phyloP scores from a whole-genome alignment of 2,329 filamentous ascomycete species.

The Aspergillus jensenii region DNA sequence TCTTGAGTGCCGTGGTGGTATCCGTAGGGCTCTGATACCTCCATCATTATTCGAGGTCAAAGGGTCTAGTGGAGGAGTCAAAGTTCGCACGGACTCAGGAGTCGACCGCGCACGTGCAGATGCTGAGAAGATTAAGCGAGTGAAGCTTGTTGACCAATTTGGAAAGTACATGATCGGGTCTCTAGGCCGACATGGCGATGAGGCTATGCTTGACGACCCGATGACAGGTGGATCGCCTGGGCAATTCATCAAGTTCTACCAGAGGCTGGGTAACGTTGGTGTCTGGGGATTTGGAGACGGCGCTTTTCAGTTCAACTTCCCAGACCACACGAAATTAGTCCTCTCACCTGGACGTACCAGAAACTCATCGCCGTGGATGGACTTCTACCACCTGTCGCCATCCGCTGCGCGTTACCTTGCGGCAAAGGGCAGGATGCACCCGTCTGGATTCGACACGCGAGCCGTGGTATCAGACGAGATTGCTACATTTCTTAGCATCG shows the following conservation, averaged over 20 bases:
- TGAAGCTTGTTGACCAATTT: conserved; percentile 51
- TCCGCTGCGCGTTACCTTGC: conserved; percentile 45
- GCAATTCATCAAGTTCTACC: conserved; percentile 52
- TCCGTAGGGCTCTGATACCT: conserved; percentile 42
- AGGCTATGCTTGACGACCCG: conserved; percentile 31
- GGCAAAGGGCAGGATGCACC: conserved; percentile 43
- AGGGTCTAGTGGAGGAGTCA: conserved; percentile 30
- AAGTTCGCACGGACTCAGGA: conserved; percentile 32
- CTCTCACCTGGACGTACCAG: conserved; percentile 42
- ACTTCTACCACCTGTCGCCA: conserved; percentile 51
- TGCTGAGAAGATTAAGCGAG: conserved; percentile 48
- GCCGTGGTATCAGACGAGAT: conserved; percentile 43
- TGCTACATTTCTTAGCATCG: conserved; percentile 41
- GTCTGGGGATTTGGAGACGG: conserved; percentile 53
- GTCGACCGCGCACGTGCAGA: conserved; percentile 39
- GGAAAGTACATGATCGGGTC: conserved; percentile 54
- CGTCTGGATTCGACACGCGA: conserved; percentile 44
- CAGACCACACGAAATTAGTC: conserved; percentile 53
- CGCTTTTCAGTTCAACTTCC: conserved; percentile 54
- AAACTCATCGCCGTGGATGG: conserved; percentile 42
- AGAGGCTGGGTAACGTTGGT: conserved; percentile 53
- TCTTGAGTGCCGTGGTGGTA: conserved; percentile 33
- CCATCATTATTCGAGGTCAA: conserved; percentile 42
- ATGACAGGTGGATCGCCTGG: conserved; percentile 25
- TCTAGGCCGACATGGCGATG: conserved; percentile 42